Evolutionary conservation across 192 early-diverging fungal genomes (phyloP), one percentile per base, ranked within the genome.

Genomic region (Kickxella alabastrina): DNA sequence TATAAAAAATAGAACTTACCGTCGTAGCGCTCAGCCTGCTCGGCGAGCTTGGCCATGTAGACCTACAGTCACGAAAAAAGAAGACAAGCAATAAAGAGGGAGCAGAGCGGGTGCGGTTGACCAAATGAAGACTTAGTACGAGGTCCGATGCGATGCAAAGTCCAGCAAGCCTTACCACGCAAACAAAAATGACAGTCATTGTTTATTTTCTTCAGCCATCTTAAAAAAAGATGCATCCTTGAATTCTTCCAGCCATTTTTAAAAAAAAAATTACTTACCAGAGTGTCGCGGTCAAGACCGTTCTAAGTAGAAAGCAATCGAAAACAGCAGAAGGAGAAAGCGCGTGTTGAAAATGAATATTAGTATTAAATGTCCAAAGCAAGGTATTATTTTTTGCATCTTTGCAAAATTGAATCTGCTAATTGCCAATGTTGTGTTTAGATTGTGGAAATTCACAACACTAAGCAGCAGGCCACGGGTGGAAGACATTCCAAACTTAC

Each of bases 1-100:
- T n/a, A n/a, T n/a, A n/a, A n/a, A n/a, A n/a, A n/a, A n/a, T n/a
- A 58, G 9, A 29, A 79, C 82, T 82, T 84, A 97, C 93, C 94
- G 74, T 97, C 94, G 78, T 97, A 97, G 63, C 94, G 87, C 81
- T 97, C 94, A 59, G 94, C 94, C 80, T 97, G 94, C 79, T 97
- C 94, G 62, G 92, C 90, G 62, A 97, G 87, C 86, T 95, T 95
- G 80, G 92, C 92, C 90, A 97, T 92, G 84, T 93, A 95, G 74
- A 92, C 92, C 55, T 72, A 69, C 26, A 45, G n/a, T 7, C 4
- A 24, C 10, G 35, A 17, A 52, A 32, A 39, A 54, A 25, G 38
- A 36, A 42, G 22, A 38, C 35, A 32, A 37, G 35, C 57, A 43
- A 34, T 24, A 39, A 35, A 42, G 36, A 27, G 32, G 3, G 35